phyloP scores from a whole-genome alignment of 2,329 filamentous ascomycete genomes.

The Exophiala dermatitidis region DNA sequence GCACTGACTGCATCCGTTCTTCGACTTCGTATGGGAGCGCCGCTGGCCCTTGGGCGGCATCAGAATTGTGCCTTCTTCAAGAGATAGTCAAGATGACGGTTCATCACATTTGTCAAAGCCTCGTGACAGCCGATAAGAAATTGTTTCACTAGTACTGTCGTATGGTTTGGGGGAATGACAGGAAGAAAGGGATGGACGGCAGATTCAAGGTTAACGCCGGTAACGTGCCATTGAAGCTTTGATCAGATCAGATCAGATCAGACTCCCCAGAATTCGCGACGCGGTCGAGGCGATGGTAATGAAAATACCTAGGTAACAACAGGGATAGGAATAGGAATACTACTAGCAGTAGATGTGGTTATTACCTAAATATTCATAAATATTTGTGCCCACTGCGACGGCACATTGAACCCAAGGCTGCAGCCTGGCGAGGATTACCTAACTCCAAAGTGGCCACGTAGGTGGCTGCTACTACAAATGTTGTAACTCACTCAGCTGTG shows the following conservation, averaged over 20 bases:
- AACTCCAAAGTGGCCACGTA: too few relatives aligned
- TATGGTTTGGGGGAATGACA: too few relatives aligned
- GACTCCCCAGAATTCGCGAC: too few relatives aligned
- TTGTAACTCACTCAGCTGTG: too few relatives aligned
- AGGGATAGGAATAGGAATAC: not conserved
- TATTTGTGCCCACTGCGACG: not conserved
- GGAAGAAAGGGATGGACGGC: too few relatives aligned
- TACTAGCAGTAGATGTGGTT: not conserved
- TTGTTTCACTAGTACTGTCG: too few relatives aligned
- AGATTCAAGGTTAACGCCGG: too few relatives aligned
- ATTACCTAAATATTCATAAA: not conserved
- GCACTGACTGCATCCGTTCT: slow-evolving; percentile 36
- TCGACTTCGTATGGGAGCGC: slow-evolving; percentile 34
- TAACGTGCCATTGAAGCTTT: too few relatives aligned
- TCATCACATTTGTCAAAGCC: slow-evolving; percentile 7
- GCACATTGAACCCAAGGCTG: too few relatives aligned
- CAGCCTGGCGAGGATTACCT: too few relatives aligned
- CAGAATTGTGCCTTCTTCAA: slow-evolving; percentile 1
- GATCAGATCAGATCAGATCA: too few relatives aligned
- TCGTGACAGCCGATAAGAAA: not conserved
- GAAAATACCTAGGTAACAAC: not conserved
- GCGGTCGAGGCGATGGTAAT: not conserved
- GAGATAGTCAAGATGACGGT: not conserved
- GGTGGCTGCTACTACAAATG: too few relatives aligned
- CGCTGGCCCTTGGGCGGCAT: slow-evolving; percentile 28